Evolutionary conservation across 176 grass and related monocot species (phyloP).

Genomic region (Oryza nivara): DNA sequence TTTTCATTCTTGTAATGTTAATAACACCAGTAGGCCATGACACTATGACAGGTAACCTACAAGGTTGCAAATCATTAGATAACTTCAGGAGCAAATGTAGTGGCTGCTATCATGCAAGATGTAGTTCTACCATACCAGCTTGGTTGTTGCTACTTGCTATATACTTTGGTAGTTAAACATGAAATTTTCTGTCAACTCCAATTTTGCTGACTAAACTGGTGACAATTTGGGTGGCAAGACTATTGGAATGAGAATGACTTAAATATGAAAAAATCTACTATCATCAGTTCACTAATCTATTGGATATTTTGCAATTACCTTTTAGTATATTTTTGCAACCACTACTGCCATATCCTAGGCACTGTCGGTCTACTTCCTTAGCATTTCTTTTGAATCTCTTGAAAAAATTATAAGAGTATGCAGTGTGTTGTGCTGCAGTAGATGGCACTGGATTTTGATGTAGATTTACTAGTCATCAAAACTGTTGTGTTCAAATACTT

Average conservation of each 20-base stretch:
- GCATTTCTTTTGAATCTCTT: constrained; percentile 16
- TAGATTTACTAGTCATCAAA: constrained; percentile 27
- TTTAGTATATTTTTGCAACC: background rate
- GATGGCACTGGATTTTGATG: constrained; percentile 24
- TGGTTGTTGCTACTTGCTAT: constrained; percentile 5
- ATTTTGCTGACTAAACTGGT: constrained; percentile 7
- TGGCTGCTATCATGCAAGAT: background rate
- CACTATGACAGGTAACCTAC: background rate
- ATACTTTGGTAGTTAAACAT: constrained; percentile 7
- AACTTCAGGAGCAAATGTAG: background rate
- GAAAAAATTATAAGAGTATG: constrained; percentile 17
- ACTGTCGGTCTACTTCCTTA: background rate
- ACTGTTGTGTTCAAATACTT: constrained; percentile 20
- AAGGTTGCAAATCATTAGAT: constrained; percentile 20
- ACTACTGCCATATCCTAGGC: background rate
- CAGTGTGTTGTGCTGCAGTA: constrained; percentile 8
- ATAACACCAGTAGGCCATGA: background rate
- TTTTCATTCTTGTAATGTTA: constrained; percentile 18
- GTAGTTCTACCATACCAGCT: background rate
- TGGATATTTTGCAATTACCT: constrained; percentile 23
- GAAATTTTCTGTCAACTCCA: background rate
- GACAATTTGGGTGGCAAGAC: constrained; percentile 9
- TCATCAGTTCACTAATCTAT: constrained; percentile 16
- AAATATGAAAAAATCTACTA: constrained; percentile 10
- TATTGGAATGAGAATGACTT: constrained; percentile 22